These are phyloP conservation scores for Dalbergia cultrata DNA, from an alignment of 306 rosid species.

Conservation along the genomic window DNA sequence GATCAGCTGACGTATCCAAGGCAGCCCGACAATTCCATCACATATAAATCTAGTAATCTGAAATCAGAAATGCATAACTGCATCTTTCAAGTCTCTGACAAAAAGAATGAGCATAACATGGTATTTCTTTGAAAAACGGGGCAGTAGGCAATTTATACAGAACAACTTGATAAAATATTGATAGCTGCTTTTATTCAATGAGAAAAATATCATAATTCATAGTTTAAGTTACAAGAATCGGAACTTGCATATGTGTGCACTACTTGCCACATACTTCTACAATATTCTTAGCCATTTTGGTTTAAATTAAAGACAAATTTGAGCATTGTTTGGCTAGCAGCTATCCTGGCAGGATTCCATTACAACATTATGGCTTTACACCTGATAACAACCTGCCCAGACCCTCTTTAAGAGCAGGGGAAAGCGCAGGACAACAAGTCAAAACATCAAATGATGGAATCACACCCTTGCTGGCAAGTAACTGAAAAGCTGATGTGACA, in stretches of 20 bases:
- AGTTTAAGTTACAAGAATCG: slow-evolving; percentile 3
- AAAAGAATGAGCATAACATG: background rate
- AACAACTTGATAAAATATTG: background rate
- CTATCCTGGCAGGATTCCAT: background rate
- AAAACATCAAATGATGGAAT: slow-evolving; percentile 66
- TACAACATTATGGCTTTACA: slow-evolving; percentile 32
- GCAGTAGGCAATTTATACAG: no score
- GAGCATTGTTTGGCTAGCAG: slow-evolving; percentile 10
- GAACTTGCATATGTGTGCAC: slow-evolving; percentile 13
- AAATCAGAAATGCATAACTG: background rate
- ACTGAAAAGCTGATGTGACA: slow-evolving; percentile 64
- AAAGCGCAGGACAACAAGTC: slow-evolving; percentile 57
- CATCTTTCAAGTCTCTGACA: background rate
- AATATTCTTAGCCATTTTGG: background rate
- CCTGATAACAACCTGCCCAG: slow-evolving; percentile 39
- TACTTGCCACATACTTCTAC: slow-evolving; percentile 18
- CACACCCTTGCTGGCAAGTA: slow-evolving; percentile 65
- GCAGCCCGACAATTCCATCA: background rate
- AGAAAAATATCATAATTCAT: background rate
- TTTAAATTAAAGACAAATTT: slow-evolving; percentile 6
- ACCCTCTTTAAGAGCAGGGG: slow-evolving; percentile 58
- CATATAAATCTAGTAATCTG: background rate
- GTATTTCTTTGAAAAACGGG: background rate
- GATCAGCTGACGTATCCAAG: background rate
- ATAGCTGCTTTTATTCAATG: background rate